Evolutionary conservation across 176 grass and related monocot genomes (phyloP), one percentile per base, ranked within the genome.

Genomic region (Avena sativa): DNA sequence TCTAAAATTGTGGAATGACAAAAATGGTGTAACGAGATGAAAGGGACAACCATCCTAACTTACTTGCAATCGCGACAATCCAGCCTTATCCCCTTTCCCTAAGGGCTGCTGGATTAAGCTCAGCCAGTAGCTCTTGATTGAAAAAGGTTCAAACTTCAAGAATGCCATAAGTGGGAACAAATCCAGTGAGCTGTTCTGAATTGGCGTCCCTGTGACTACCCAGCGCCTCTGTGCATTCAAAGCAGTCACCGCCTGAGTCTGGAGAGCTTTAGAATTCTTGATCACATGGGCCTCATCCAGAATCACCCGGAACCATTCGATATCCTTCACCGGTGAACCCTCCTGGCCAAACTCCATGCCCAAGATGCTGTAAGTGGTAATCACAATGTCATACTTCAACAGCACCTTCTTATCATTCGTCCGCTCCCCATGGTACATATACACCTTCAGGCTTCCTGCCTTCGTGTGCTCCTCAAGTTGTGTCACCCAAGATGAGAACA

Each of bases 251-350:
- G 96, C 96, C 76, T 91, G 74, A 7, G 96, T 96, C 88, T 98
- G 96, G 17, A 78, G 85, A 78, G 96, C 90, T 15, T 84, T 80
- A 82, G 84, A 90, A 34, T 98, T 98, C 89, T 98, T 98, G 74
- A 98, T 96, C 82, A 96, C 61, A 88, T 98, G 96, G 1, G 96
- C 93, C 87, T 98, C 96, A 63, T 98, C 96, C 57, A 98, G 86
- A 78, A 98, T 94, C 56, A 98, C 87, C 14, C 93, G 82, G 56
- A 88, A 94, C 96, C 93, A 98, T 12, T 98, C 76, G 0, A 96
- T 93, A n/a, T 93, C 90, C 36, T 88, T 94, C 57, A 96, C 87
- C 9, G 96, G 92, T 8, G 92, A 93, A 59, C 76, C 60, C 50
- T 79, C 80, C 75, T 91, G 79, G 47, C n/a, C 68, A 80, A 96